Evolutionary conservation across 768 basidiomycete species (phyloP).

Genomic region (Lenzites betulinus): DNA sequence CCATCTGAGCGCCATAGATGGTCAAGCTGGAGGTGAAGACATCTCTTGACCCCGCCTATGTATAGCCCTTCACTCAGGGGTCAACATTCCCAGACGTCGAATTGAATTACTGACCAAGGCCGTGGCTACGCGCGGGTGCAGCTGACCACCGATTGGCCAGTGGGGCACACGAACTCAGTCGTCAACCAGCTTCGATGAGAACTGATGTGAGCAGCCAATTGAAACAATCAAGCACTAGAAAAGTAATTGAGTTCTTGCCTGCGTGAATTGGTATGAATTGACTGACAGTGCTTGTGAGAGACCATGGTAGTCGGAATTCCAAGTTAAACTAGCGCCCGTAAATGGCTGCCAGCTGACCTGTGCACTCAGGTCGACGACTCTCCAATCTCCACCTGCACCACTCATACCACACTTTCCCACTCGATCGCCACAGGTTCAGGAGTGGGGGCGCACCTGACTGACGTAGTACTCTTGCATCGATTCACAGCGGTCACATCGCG

Average conservation of each 20-base stretch:
- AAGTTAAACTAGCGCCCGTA: not conserved
- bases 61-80: slow-evolving; percentile 10
- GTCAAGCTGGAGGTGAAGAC: not conserved
- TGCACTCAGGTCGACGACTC: too few relatives aligned
- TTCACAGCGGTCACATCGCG: not conserved
- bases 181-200: slow-evolving; percentile 2
- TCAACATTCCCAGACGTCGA: slow-evolving; percentile 6
- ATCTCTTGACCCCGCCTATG: slow-evolving; percentile 8
- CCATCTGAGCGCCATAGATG: not conserved
- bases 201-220: not conserved
- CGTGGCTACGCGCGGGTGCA: slow-evolving; percentile 6
- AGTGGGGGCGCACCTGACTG: too few relatives aligned
- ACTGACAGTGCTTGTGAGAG: slow-evolving; percentile 3
- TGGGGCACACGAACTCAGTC: slow-evolving; percentile 10
- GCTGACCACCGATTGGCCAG: slow-evolving; percentile 15
- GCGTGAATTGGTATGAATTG: not conserved
- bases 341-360: not conserved
- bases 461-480: too few relatives aligned
- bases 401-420: too few relatives aligned
- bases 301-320: not conserved
- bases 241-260: not conserved
- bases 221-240: not conserved
- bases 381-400: too few relatives aligned
- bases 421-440: too few relatives aligned
- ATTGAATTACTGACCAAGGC: slow-evolving; percentile 1